Evolutionary conservation across 2,329 filamentous ascomycete genomes (phyloP), one percentile per base, ranked within the genome.

Genomic region (Rhexocercosporidium sp.): DNA sequence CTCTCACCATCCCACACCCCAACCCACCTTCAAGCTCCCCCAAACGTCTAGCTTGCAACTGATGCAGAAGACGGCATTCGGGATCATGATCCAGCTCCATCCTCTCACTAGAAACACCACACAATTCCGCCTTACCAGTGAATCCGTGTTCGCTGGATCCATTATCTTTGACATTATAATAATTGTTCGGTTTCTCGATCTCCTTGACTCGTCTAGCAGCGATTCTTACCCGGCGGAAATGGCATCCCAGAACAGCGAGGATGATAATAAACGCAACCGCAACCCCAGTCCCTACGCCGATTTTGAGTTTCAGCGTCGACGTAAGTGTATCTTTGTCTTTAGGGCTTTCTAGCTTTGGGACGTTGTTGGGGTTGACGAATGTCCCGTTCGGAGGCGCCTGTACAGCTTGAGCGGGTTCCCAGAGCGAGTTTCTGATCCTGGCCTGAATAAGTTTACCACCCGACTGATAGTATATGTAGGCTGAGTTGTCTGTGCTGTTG

Each of bases 61-160:
- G 53, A 56, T 56, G 53, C 29, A 56, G 20, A 6, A 56, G 53
- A 18, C 5, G 29, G 22, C 53, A 56, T 1, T 56, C 31, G 1
- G 53, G 53, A 56, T 56, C 53, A 39, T 56, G 53, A 56, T 56
- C 53, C n/a, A 56, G 25, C 31, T 56, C 53, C 9, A 20, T n/a
- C 31, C 31, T 56, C n/a, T 39, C 8, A 14, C 16, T 34, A 20
- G 53, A n/a, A 3, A 8, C 1, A 3, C 53, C 53, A 0, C n/a
- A 56, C 3, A 56, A 11, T 20, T 56, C 53, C 8, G 53, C 53
- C 7, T 56, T 56, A 9, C 29, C n/a, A 9, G 31, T 20, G 18
- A 56, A 56, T 1, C 53, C 29, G 29, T 37, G 22, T n/a, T 56
- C 53, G n/a, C 53, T 56, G 1, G 53, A 56, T 11, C 16, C 16